Evolutionary conservation across 2,329 filamentous ascomycete genomes (phyloP), one percentile per base, ranked within the genome.

Genomic region (Aspergillaceae sp.): DNA sequence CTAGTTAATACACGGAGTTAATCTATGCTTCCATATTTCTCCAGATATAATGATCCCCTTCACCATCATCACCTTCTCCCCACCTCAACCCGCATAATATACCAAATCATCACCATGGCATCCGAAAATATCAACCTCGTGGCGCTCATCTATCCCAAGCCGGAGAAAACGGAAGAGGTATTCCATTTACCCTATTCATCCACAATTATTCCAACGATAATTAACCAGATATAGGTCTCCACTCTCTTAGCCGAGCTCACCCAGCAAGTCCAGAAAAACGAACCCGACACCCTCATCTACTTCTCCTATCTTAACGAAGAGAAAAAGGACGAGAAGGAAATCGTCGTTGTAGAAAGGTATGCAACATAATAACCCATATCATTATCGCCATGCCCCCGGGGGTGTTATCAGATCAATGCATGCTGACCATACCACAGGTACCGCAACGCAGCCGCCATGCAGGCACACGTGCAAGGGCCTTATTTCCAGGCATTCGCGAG

Each of bases 301-400:
- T 64, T 63, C 35, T 55, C 57, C 9, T 54, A 61, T 8, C 44
- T 48, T 6, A 51, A 58, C 9, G 49, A 55, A 28, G 57, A 56
- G 9, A 58, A 58, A 34, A 58, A 58, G 34, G 56, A 61, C 9
- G 61, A 64, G 41, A 56, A 61, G 8, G 61, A 64, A 40, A 56
- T 66, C 40, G 54, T 65, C 28, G 54, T 62, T 9, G 55, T 66
- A n/a, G 63, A 66, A 40, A 58, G 59, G 63, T 65, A 46, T 44
- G 45, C 9, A 46, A 44, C 19, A 19, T 19, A 19, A 19, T 19
- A 19, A 19, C 19, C 19, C 19, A 19, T 19, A 19, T 19, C 19
- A 19, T 19, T 19, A 19, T 19, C 19, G 19, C 19, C 19, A 19
- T 19, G 19, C 19, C 19, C 19, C 19, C 19, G 2, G 19, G 19